Evolutionary conservation across 78 protist genomes (phyloP).

Genomic region (Capsaspora owczarzaki): DNA sequence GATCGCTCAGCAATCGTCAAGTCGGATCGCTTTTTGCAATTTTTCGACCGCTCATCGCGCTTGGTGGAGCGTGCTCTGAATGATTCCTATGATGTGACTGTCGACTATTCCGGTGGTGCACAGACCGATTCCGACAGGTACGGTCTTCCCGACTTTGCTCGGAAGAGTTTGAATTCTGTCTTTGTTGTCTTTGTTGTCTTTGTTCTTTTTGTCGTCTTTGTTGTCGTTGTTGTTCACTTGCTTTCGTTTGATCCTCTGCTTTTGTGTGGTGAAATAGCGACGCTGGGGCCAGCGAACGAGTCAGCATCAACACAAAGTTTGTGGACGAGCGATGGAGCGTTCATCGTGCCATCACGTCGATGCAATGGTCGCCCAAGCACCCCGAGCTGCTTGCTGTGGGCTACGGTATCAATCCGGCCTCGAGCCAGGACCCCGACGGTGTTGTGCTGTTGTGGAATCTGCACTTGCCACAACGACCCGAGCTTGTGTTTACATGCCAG

Average conservation of each 20-base stretch:
- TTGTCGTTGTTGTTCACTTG: neutral
- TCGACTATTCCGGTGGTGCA: conserved; percentile 42
- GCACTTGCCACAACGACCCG: conserved; percentile 51
- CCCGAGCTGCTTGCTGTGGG: conserved; percentile 53
- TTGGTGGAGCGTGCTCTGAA: conserved; percentile 57
- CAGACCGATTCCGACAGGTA: neutral
- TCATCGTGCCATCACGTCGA: no score
- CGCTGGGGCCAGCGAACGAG: neutral
- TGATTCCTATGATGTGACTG: conserved; percentile 40
- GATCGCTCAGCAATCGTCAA: neutral
- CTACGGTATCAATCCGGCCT: conserved; percentile 43
- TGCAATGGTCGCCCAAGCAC: no score
- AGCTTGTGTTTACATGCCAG: conserved; percentile 52
- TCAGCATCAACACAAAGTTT: no score
- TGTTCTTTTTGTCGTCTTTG: neutral
- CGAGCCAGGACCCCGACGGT: conserved; percentile 65
- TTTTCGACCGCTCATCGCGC: conserved; percentile 38
- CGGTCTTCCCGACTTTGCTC: neutral
- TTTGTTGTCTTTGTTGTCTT: neutral
- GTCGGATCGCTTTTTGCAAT: neutral
- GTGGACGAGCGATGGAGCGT: no score
- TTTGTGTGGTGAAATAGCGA: neutral
- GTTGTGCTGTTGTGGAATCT: conserved; percentile 55
- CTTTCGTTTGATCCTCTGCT: neutral
- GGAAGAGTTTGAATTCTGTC: neutral